Conservation (phyloP, 2,329 filamentous ascomycete species). For the Hymenoscyphus scutula region DNA sequence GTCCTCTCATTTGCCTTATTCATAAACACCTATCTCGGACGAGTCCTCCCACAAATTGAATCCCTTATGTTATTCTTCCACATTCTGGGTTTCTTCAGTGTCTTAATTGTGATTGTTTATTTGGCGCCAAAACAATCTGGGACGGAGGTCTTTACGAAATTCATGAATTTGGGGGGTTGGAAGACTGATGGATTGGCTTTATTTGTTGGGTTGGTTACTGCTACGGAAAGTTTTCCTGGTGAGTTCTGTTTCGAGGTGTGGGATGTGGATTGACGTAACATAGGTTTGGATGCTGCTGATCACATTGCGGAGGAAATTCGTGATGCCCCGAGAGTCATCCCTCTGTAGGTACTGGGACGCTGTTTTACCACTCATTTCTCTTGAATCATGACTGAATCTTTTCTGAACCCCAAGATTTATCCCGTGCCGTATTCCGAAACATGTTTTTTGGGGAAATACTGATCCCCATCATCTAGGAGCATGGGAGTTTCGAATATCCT, state of each 20-base stretch:
- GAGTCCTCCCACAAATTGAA: not conserved
- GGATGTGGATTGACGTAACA: not conserved
- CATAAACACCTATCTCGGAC: not conserved
- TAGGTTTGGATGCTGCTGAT: not conserved
- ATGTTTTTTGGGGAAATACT: no score
- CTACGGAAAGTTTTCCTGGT: constrained; percentile 2
- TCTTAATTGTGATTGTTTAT: not conserved
- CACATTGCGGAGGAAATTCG: constrained; percentile 16
- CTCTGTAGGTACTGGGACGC: no score
- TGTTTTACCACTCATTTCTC: no score
- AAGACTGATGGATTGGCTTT: not conserved
- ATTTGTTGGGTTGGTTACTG: not conserved
- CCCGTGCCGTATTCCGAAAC: no score
- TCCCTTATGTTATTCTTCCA: not conserved
- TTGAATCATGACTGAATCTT: no score
- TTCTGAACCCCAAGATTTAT: no score
- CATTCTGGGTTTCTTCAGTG: not conserved
- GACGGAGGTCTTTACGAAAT: not conserved
- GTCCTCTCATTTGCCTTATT: not conserved
- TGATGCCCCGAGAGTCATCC: constrained; percentile 11
- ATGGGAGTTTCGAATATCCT: constrained; percentile 11
- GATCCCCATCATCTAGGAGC: no score
- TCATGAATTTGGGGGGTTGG: not conserved
- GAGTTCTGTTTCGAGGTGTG: not conserved
- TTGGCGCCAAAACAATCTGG: not conserved